These are phyloP conservation scores for Rhodomyrtus psidioides DNA, from an alignment of 441 rosid genomes.

Conservation along the genomic window DNA sequence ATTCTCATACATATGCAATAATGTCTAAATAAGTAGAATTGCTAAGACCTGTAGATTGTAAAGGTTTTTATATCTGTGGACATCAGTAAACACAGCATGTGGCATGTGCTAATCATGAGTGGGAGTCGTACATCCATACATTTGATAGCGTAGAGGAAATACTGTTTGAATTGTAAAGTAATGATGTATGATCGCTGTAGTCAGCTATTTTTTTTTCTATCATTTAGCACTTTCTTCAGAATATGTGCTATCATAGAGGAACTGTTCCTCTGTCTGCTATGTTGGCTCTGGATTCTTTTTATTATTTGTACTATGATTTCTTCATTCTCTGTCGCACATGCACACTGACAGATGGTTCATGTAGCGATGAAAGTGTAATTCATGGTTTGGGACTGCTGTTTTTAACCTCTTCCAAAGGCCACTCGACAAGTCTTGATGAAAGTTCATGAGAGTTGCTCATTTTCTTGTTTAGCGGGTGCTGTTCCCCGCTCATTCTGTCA, in stretches of 20 bases:
- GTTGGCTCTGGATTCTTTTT: not conserved
- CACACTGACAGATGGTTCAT: not conserved
- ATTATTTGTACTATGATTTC: not conserved
- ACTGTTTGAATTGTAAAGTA: not conserved
- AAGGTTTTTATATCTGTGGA: not conserved
- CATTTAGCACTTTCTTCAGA: not conserved
- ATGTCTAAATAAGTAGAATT: not conserved
- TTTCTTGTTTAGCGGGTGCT: not conserved
- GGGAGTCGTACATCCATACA: not conserved
- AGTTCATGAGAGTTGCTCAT: not conserved
- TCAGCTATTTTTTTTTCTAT: not conserved
- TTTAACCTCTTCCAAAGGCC: not conserved
- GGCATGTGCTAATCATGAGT: not conserved
- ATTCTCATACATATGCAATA: not conserved
- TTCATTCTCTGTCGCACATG: no score
- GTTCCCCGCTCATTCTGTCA: not conserved
- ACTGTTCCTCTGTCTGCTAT: not conserved
- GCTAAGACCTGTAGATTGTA: not conserved
- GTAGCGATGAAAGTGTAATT: not conserved
- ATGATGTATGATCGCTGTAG: not conserved
- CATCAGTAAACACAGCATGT: not conserved
- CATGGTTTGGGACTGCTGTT: not conserved
- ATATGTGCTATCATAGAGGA: not conserved
- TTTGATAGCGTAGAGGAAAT: not conserved
- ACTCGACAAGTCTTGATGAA: not conserved